Evolutionary conservation across 2,329 filamentous ascomycete species (phyloP).

Genomic region (Colletotrichum tropicale): DNA sequence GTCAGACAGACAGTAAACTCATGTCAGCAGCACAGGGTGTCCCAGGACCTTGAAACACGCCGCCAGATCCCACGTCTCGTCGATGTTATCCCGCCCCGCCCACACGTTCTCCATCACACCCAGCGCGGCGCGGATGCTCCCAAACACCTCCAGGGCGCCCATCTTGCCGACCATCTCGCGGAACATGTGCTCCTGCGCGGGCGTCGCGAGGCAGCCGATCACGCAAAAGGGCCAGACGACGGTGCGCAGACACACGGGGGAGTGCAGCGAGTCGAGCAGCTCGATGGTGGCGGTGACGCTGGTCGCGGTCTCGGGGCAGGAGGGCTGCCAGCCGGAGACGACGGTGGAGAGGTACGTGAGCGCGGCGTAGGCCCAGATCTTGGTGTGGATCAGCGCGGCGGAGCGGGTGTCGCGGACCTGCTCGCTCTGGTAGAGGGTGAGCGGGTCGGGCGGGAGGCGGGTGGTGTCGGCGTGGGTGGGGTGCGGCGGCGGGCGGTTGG

Average conservation of each 20-base stretch:
- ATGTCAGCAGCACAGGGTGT: slow-evolving; percentile 43
- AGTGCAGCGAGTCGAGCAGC: slow-evolving; percentile 36
- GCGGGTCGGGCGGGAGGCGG: not conserved
- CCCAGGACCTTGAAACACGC: slow-evolving; percentile 46
- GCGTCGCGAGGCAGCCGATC: slow-evolving; percentile 43
- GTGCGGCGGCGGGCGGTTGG: slow-evolving; percentile 23
- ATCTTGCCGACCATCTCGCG: slow-evolving; percentile 43
- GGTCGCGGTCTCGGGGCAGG: slow-evolving; percentile 42
- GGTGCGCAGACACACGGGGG: slow-evolving; percentile 40
- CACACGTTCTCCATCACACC: slow-evolving; percentile 52
- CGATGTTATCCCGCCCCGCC: slow-evolving; percentile 40
- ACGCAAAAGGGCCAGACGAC: slow-evolving; percentile 47
- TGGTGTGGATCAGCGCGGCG: slow-evolving; percentile 26
- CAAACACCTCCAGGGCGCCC: slow-evolving; percentile 48
- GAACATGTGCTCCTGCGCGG: slow-evolving; percentile 45
- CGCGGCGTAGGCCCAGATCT: slow-evolving; percentile 53
- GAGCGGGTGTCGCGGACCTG: not conserved
- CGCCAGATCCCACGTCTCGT: slow-evolving; percentile 48
- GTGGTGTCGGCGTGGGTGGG: slow-evolving; percentile 23
- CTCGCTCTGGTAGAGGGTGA: slow-evolving; percentile 7
- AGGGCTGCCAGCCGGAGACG: slow-evolving; percentile 55
- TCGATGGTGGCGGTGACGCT: slow-evolving; percentile 32
- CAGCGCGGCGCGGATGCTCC: slow-evolving; percentile 47
- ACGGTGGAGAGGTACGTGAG: slow-evolving; percentile 54
- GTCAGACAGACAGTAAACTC: not conserved